Evolutionary conservation across 257 asterid species (phyloP), one percentile per base, ranked within the genome.

Genomic region (Capsicum rhomboideum): DNA sequence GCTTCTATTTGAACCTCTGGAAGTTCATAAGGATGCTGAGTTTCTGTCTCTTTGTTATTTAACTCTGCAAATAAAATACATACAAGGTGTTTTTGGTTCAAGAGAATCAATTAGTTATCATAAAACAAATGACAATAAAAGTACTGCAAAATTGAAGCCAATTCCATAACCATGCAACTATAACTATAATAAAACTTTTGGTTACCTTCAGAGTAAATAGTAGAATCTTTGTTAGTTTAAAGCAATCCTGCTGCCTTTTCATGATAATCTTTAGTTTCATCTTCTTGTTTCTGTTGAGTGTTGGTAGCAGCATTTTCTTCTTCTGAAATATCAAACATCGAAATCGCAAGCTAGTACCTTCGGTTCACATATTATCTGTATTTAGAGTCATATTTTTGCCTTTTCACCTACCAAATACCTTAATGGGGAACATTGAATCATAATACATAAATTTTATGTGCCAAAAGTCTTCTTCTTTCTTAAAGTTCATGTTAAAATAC

Each of bases 251-350:
- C 67, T 21, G 52, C 17, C 56, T 86, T 87, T 66, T 86, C 87
- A 72, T 80, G 84, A 82, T 44, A 71, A n/a, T 83, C 90, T 59
- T 82, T 58, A 23, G 58, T 68, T 64, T 77, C 89, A 67, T 64
- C 83, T 82, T 75, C 69, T 28, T 26, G 50, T 42, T 66, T 84
- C 29, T 87, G 89, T 10, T 23, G 17, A 49, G 46, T 88, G 86
- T 83, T 87, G n/a, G 54, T 77, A 44, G 69, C 64, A 9, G 34
- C 66, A 40, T 54, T 77, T 75, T 88, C 91, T 77, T 90, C 95
- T 78, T 74, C 90, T 85, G 59, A 29, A n/a, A 52, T 69, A 79
- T 20, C 8, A 58, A 6, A 8, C 55, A 7, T 59, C 82, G 46
- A 72, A 74, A 23, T 34, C 4, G 37, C 37, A 34, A 34, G 0